Base-by-base conservation (phyloP, 148 eudicot genomes). In the Chenopodium album region DNA sequence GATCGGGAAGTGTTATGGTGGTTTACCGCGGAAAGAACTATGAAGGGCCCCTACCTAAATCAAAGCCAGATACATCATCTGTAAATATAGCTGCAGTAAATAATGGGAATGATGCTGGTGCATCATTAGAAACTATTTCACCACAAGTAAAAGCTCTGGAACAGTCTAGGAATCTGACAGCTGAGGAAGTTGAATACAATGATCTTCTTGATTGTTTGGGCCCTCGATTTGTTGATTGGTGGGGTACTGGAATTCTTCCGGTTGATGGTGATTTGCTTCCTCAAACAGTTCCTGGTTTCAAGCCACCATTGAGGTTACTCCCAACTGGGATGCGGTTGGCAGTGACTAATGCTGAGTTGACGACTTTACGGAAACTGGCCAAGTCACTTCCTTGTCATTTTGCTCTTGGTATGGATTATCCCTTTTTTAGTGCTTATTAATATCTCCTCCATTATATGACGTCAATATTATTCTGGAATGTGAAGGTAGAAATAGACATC, bases 1-100 rank as follows among this genome's bases (percentile, higher is more conserved):
- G 98, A 56, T 88, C 99, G 79, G 99, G 99, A 79, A 96, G 99
- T 86, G 99, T 96, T 71, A 96, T 96, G 99, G 92, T 94, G 88
- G 99, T 96, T 64, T 96, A 82, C 81, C 90, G 99, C 44, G 99
- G 99, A 83, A 80, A 69, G 74, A 91, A 92, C 82, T 96, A 96
- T 82, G 89, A 90, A 71, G 97, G 98, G 63, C 97, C 97, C 16
- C 79, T 85, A 75, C 84, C 89, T 62, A 82, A 86, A 65, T 75
- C 88, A 78, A 76, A 90, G 68, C 88, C 97, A 37, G 88, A 91
- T 82, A 89, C 88, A 78, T 83, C 92, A 78, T 79, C 89, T 82
- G 71, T 87, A 76, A 83, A 67, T 77, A 80, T 76, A 67, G 56
- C 71, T 62, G 70, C 44, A 44, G 54, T 81, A 64, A 84, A 68